Evolutionary conservation across 129 eudicot genomes (phyloP), one percentile per base, ranked within the genome.

Genomic region (Rutidosis leptorrhynchoides): DNA sequence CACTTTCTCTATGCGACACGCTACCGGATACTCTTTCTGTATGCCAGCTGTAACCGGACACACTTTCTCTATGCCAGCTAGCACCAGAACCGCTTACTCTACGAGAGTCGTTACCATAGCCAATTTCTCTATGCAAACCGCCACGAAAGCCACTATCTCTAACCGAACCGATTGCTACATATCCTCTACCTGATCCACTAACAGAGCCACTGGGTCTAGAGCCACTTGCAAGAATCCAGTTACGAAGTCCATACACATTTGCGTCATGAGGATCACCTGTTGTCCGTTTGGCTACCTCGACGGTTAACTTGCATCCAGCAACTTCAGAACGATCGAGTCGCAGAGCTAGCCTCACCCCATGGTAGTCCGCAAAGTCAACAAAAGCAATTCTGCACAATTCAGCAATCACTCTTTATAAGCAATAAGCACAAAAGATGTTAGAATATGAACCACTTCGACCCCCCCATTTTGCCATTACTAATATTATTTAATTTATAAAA

Each of bases 301-400:
- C 93, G 16, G 59, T 53, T 70, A 94, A 60, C 35, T 23, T 28
- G 58, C 64, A 20, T 21, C 76, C 90, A 28, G 78, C 86, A 14
- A 86, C 23, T 7, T 77, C 82, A 65, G 93, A 82, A n/a, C 84
- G 84, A 70, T 79, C 71, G 26, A 83, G 83, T 40, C 72, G 82
- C 51, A 91, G 65, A 61, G 97, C 97, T 79, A 77, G 59, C 74
- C 62, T 78, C 48, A 89, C 45, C 15, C 76, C 83, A 66, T 64
- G 69, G 23, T 62, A 49, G 40, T 81, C 88, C 1, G 60, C 4
- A 48, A 89, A 94, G 64, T 86, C 95, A 6, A 94, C 63, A 80
- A 86, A 94, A 9, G 99, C 96, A 52, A 94, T 74, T 64, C 99
- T 89, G 84, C 73, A 65, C 24, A 15, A 15, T 49, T 17, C 10